Conservation (phyloP, 2,329 filamentous ascomycete genomes). For the Xylaria sp. region DNA sequence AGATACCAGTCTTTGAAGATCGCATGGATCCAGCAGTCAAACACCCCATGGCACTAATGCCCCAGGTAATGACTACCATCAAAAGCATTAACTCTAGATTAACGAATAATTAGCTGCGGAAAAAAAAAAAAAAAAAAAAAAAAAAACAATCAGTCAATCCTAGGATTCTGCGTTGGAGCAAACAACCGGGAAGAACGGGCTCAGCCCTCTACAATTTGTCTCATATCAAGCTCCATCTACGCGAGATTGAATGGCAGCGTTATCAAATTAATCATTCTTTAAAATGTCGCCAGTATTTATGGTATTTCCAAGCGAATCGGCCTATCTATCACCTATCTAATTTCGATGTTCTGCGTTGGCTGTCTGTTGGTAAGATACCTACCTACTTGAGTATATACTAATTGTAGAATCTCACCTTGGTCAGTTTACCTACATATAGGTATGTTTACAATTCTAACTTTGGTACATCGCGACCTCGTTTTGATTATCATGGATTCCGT, state of each 20-base stretch:
- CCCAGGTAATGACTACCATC: too few species aligned
- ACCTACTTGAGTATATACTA: constrained; percentile 6
- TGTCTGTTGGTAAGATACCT: neutral
- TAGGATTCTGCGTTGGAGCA: neutral
- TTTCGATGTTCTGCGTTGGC: neutral
- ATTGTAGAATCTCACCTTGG: neutral
- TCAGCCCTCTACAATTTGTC: neutral
- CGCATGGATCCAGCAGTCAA: neutral
- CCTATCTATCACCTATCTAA: neutral
- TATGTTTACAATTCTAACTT: neutral
- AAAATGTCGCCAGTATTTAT: neutral
- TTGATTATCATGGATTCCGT: neutral
- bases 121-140: too few species aligned
- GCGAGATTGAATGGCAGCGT: neutral
- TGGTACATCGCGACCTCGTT: neutral
- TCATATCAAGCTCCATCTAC: neutral
- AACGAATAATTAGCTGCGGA: too few species aligned
- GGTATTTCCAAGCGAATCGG: neutral
- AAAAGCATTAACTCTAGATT: too few species aligned
- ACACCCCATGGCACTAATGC: too few species aligned
- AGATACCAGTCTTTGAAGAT: neutral
- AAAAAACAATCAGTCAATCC: neutral
- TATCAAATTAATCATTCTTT: neutral
- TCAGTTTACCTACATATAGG: neutral
- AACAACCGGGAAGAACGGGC: neutral